Evolutionary conservation across 2,329 filamentous ascomycete genomes (phyloP).

Genomic region (Clathrospora elynae): DNA sequence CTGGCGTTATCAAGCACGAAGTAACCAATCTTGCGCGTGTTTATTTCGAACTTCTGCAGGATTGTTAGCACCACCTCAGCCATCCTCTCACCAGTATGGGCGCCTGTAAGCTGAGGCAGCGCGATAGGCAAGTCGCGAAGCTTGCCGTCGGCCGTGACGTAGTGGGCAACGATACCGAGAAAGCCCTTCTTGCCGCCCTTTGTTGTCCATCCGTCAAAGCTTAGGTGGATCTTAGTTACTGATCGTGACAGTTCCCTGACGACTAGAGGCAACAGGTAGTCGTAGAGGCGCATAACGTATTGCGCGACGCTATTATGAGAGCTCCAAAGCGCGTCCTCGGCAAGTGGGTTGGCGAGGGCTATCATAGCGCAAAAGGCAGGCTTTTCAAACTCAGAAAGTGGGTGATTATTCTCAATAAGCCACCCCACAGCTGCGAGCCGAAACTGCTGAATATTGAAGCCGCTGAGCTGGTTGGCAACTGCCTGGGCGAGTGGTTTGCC

Average conservation of each 20-base stretch:
- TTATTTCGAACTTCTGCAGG: conserved; percentile 1
- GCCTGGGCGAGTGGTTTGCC: no score
- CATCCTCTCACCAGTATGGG: conserved; percentile 7
- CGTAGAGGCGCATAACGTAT: background rate
- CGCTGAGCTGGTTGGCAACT: conserved; percentile 6
- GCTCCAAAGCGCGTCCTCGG: background rate
- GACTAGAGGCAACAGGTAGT: background rate
- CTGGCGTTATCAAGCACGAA: background rate
- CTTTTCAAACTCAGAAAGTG: conserved; percentile 5
- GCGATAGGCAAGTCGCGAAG: conserved; percentile 11
- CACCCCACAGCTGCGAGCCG: background rate
- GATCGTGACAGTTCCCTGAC: background rate
- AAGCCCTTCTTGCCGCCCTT: conserved; percentile 10
- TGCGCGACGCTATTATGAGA: background rate
- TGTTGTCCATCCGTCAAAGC: conserved; percentile 5
- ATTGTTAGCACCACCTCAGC: conserved; percentile 1
- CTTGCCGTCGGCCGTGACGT: background rate
- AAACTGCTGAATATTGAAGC: conserved; percentile 5
- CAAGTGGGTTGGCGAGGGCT: background rate
- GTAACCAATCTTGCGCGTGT: background rate
- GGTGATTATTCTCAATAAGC: conserved; percentile 8
- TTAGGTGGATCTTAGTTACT: background rate
- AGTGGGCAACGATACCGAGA: conserved; percentile 7
- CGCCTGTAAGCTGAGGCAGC: conserved; percentile 6
- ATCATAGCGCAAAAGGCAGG: conserved; percentile 1